phyloP scores from a whole-genome alignment of 352 stramenopile species.

The Pythium insidiosum region DNA sequence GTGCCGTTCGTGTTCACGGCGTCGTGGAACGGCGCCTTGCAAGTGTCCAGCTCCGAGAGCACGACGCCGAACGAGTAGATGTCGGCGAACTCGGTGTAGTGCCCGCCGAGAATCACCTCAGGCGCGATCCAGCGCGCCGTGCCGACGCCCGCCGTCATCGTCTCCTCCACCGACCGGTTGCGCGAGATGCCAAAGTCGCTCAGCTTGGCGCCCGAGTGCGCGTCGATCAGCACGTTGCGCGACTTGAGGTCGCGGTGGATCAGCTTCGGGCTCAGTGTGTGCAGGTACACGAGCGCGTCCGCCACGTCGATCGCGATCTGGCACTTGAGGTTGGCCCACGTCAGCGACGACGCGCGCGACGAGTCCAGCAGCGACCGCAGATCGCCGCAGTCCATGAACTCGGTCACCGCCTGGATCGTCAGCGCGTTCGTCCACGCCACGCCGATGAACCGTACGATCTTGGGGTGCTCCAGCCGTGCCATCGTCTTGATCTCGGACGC shows the following conservation, averaged over 20 bases:
- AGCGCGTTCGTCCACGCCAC: constrained; percentile 58
- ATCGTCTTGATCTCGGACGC: constrained; percentile 53
- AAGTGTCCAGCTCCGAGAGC: constrained; percentile 59
- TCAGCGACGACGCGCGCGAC: constrained; percentile 23
- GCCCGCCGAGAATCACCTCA: constrained; percentile 14
- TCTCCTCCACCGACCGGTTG: constrained; percentile 43
- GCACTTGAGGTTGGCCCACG: constrained; percentile 57
- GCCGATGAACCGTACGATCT: constrained; percentile 61
- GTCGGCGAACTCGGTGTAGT: constrained; percentile 11
- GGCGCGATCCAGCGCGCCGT: constrained; percentile 32
- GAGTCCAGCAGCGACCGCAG: constrained; percentile 41
- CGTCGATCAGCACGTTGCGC: constrained; percentile 58
- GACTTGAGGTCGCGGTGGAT: constrained; percentile 68
- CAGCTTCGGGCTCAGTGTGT: constrained; percentile 55
- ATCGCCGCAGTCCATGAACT: constrained; percentile 69
- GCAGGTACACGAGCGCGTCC: constrained; percentile 62
- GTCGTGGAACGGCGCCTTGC: constrained; percentile 52
- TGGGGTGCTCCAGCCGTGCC: constrained; percentile 47
- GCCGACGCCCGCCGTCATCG: constrained; percentile 55
- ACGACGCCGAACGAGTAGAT: constrained; percentile 27
- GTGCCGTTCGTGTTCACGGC: constrained; percentile 47
- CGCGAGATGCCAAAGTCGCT: constrained; percentile 67
- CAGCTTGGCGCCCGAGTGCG: constrained; percentile 45
- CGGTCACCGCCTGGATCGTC: constrained; percentile 50
- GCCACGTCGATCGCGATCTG: constrained; percentile 62